A percentile compares a stretch with the other conserved stretches of the same genome.
Conservation (phyloP, 2,329 filamentous ascomycete species). For the Fusarium pseudocircinatum region DNA sequence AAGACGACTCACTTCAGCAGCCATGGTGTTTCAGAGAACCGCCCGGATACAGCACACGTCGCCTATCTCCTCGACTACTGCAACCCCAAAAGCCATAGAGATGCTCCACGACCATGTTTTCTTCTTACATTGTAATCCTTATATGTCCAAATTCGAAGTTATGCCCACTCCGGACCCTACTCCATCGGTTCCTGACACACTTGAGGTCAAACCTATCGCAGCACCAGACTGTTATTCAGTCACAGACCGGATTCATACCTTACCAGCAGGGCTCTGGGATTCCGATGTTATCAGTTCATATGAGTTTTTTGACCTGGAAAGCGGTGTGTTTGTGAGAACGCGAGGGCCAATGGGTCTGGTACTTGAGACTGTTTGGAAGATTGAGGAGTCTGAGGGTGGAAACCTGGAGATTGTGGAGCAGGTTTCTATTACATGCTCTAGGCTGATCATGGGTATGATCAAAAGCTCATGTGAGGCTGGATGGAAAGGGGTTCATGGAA, state of each 20-base stretch:
- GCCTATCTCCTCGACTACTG: constrained; percentile 52
- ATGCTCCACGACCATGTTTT: constrained; percentile 62
- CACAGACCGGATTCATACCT: constrained; percentile 60
- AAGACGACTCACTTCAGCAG: background rate
- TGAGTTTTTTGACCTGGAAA: constrained; percentile 61
- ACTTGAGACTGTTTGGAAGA: constrained; percentile 64
- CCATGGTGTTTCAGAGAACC: constrained; percentile 58
- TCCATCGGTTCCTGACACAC: constrained; percentile 42
- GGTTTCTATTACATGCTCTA: constrained; percentile 60
- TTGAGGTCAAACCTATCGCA: constrained; percentile 37
- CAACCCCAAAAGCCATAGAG: constrained; percentile 51
- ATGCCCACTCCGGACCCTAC: constrained; percentile 40
- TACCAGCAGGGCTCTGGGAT: constrained; percentile 66
- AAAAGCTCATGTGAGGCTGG: constrained; percentile 61
- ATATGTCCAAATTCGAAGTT: constrained; percentile 56
- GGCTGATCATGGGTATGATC: constrained; percentile 59
- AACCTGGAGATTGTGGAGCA: constrained; percentile 59
- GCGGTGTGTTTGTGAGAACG: constrained; percentile 62
- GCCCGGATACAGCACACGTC: constrained; percentile 55
- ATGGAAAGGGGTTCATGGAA: constrained; percentile 61
- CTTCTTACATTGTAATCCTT: constrained; percentile 63
- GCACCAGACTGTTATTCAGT: constrained; percentile 57
- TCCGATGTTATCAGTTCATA: constrained; percentile 63
- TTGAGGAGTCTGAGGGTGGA: constrained; percentile 46
- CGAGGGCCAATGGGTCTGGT: constrained; percentile 60